Evolutionary conservation across 306 rosid genomes (phyloP).

Genomic region (Astragalus glycyphyllos): DNA sequence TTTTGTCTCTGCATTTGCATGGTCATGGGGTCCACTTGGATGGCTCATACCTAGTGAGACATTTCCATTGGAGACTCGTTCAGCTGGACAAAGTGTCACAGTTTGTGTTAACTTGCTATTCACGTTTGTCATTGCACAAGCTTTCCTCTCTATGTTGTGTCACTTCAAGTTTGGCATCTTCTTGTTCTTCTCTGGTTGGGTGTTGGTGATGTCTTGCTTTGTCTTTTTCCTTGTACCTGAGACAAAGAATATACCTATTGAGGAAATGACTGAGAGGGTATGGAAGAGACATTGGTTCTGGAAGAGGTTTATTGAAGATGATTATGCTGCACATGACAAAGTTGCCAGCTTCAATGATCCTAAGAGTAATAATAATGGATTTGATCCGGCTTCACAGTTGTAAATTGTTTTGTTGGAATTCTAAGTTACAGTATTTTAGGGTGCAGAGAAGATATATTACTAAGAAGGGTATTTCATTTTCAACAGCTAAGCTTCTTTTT

Average conservation of each 20-base stretch:
- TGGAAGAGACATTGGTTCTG: constrained; percentile 92
- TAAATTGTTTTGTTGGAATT: constrained; percentile 7
- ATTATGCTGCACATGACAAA: constrained; percentile 29
- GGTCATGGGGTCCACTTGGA: constrained; percentile 98
- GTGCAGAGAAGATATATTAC: background rate
- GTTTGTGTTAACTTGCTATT: constrained; percentile 80
- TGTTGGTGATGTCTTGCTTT: constrained; percentile 67
- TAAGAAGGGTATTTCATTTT: background rate
- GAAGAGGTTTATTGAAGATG: constrained; percentile 69
- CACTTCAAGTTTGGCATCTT: constrained; percentile 84
- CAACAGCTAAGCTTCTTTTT: too few relatives aligned
- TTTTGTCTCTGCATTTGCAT: constrained; percentile 79
- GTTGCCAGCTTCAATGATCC: background rate
- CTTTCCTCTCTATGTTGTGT: constrained; percentile 87
- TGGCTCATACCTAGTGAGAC: constrained; percentile 92
- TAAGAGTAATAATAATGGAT: constrained; percentile 40
- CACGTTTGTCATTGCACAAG: constrained; percentile 81
- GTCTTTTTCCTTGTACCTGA: constrained; percentile 75
- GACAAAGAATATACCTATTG: constrained; percentile 87
- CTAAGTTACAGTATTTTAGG: background rate
- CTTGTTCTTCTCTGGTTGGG: constrained; percentile 89
- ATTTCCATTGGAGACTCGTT: constrained; percentile 83
- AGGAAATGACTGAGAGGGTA: constrained; percentile 86
- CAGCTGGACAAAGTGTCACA: constrained; percentile 86
- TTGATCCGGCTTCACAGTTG: constrained; percentile 57